These are phyloP conservation scores for Vicia sativa DNA, from an alignment of 306 rosid species.

Conservation along the genomic window DNA sequence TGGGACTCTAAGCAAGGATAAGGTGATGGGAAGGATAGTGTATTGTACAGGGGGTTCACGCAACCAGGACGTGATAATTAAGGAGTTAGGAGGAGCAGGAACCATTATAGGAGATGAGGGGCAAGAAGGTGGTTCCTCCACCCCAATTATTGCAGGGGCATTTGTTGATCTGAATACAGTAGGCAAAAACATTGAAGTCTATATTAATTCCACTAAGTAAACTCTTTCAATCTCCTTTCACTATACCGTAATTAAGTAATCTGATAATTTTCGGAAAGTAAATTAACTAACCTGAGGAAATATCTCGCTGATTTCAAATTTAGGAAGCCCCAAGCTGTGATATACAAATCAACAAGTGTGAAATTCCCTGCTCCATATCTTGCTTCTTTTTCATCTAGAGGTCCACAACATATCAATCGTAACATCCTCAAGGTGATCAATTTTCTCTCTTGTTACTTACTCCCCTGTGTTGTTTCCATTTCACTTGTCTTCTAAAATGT, in stretches of 20 bases:
- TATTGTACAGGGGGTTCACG: constrained; percentile 51
- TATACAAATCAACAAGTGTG: constrained; percentile 47
- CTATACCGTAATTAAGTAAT: not conserved
- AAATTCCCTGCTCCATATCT: constrained; percentile 56
- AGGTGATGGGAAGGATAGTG: constrained; percentile 74
- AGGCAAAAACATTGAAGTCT: constrained; percentile 48
- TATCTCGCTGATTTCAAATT: constrained; percentile 9
- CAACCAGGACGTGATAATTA: constrained; percentile 51
- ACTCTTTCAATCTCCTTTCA: constrained; percentile 6
- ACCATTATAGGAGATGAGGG: constrained; percentile 48
- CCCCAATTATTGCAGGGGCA: constrained; percentile 55
- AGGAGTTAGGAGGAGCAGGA: constrained; percentile 60
- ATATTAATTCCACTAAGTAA: constrained; percentile 81
- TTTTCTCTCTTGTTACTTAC: too few species aligned
- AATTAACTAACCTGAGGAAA: constrained; percentile 3
- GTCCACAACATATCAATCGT: constrained; percentile 57
- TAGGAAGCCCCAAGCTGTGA: constrained; percentile 67
- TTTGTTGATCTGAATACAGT: constrained; percentile 38
- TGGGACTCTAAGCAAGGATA: constrained; percentile 51
- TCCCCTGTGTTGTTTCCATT: not conserved
- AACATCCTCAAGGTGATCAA: constrained; percentile 68
- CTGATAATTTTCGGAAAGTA: not conserved
- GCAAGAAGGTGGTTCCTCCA: constrained; percentile 43
- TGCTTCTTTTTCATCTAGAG: constrained; percentile 81
- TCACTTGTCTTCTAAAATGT: constrained; percentile 12